Evolutionary conservation across 116 monocot species (phyloP), one percentile per base, ranked within the genome.

Genomic region (Dioscorea cayenensis): DNA sequence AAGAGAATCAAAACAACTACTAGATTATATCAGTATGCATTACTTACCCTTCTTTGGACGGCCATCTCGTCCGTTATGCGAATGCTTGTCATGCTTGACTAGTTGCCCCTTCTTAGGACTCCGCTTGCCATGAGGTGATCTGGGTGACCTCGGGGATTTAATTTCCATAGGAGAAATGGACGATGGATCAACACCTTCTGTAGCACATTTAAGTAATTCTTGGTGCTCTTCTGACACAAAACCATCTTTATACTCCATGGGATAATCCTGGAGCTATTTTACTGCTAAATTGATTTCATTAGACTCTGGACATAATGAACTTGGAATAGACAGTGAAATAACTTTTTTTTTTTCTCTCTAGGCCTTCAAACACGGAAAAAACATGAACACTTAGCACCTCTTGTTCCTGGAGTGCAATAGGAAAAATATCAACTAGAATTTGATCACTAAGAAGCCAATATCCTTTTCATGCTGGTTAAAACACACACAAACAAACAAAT

Each of bases 121-220:
- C 62, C 7, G 62, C 62, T 62, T 62, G 62, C 62, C 62, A 62
- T 62, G 62, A 23, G 68, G 65, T 28, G 65, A 64, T 73, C 73
- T 65, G n/a, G 73, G 73, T 17, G 73, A 73, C 29, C 49, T 27
- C 10, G 72, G 72, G 6, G 72, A 72, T 36, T 61, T 48, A 28
- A 77, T 67, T 60, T 77, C 77, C 71, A 77, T n/a, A 48, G 71
- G 77, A 28, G 77, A 66, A 66, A 77, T 66, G 60, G 77, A 59
- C 6, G 55, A 25, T 25, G 77, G 71, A 71, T 77, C 72, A 12
- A 38, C 77, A 60, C 72, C 72, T 35, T 77, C 66, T 37, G 58
- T 14, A 28, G 59, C 72, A 49, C 66, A 55, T 60, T 36, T 65
- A 67, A 72, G 71, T 66, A 72, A 49, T 67, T 77, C 77, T 6